Base-by-base conservation (phyloP, 2,329 filamentous ascomycete genomes). In the Lachnellula arida region DNA sequence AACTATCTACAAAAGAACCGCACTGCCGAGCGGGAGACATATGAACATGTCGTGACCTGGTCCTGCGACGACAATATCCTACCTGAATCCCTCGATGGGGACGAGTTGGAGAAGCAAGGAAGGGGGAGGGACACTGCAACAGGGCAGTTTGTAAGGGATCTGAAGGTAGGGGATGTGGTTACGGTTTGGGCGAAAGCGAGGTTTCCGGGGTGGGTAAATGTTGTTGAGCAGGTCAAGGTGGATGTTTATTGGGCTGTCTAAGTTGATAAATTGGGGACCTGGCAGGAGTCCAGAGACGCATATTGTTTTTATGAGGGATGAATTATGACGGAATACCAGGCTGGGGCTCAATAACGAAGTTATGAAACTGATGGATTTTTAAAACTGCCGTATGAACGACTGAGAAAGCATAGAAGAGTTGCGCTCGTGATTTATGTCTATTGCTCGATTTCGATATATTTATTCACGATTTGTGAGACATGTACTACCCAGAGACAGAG, bases 121-220 rank as follows among this genome's bases (percentile, higher is more conserved):
- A 74, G 82, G 0, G 83, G 83, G 1, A 66, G 64, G 19, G 75
- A 65, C 4, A 81, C 80, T 0, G 78, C 72, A 0, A 75, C 77
- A 51, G 84, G 84, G 1, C 70, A 76, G 39, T 85, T 84, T 66
- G 77, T 87, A 35, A 76, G 78, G 15, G 73, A 70, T 46, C 65
- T 87, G 60, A 77, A 75, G 60, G 60, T 82, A n/a, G 84, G 84
- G 1, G 84, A 87, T 61, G 76, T 83, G 17, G 70, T 86, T 11
- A 85, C 82, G 0, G 64, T 86, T 1, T 86, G 83, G 83, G 82
- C 72, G 0, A 83, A 80, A 68, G 76, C 81, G 2, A 75, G 82
- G 56, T 86, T 81, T 54, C 68, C 65, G 0, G 76, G 71, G 0
- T 87, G 84, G 84, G 46, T 53, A 1, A 86, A 86, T 58, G 51